A percentile compares a stretch with the other conserved stretches of the same genome.
These are phyloP conservation scores for Crithidia fasciculata DNA, from an alignment of 208 protist species.

Conservation along the genomic window DNA sequence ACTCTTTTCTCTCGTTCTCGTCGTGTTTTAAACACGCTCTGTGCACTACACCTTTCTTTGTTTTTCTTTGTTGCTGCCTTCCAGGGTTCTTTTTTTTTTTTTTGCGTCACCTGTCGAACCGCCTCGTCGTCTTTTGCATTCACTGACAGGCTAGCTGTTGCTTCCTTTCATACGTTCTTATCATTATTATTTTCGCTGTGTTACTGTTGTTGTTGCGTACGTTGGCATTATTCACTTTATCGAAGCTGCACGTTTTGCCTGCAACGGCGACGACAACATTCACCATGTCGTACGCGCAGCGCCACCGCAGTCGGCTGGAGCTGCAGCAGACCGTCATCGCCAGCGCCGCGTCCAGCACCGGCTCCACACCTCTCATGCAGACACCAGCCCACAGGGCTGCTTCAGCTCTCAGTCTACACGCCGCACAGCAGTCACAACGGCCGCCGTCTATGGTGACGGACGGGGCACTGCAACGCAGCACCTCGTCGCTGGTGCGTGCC, in stretches of 20 bases:
- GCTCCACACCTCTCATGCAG: background rate
- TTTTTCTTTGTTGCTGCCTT: no score
- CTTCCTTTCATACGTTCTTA: no score
- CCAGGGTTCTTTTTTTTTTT: no score
- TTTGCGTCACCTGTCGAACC: no score
- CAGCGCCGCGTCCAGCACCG: background rate
- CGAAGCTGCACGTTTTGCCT: background rate
- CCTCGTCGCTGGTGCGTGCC: constrained; percentile 6
- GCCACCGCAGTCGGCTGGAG: constrained; percentile 8
- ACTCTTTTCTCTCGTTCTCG: no score
- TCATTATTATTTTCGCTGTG: no score
- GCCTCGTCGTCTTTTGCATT: no score
- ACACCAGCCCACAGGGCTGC: background rate
- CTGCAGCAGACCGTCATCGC: constrained; percentile 4
- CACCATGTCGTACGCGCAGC: constrained; percentile 25
- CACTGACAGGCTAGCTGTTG: no score
- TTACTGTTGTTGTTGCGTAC: no score
- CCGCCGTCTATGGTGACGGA: background rate
- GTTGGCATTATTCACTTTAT: no score
- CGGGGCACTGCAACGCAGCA: background rate
- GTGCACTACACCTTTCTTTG: background rate
- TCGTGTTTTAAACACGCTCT: background rate
- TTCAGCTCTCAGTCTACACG: background rate
- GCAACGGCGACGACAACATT: background rate
- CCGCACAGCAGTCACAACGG: background rate